phyloP scores from a whole-genome alignment of 1,284 basidiomycete genomes.

The Kalmanozyma brasiliensis region DNA sequence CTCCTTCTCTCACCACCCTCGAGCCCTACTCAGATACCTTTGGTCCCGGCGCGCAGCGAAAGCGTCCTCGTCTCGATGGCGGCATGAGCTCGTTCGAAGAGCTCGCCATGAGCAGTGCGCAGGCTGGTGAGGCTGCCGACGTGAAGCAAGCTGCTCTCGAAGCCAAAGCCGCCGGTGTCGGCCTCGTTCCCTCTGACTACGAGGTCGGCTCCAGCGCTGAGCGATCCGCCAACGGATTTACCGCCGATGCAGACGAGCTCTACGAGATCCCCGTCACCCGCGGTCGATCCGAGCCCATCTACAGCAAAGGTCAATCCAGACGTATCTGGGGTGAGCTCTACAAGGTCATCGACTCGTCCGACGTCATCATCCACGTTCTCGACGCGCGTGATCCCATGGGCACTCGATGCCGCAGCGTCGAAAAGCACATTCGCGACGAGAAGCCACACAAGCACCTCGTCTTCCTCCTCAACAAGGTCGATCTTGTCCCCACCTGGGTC shows the following conservation, averaged over 20 bases:
- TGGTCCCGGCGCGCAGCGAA: slow-evolving; percentile 65
- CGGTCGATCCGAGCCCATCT: slow-evolving; percentile 65
- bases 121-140: slow-evolving; percentile 53
- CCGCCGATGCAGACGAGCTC: slow-evolving; percentile 55
- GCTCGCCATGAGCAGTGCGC: slow-evolving; percentile 56
- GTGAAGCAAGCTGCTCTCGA: slow-evolving; percentile 51
- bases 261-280: slow-evolving; percentile 64
- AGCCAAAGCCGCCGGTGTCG: slow-evolving; percentile 58
- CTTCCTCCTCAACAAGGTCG: slow-evolving; percentile 97
- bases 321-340: slow-evolving; percentile 97
- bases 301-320: slow-evolving; percentile 66
- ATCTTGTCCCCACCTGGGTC: slow-evolving; percentile 98
- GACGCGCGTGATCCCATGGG: slow-evolving; percentile 96
- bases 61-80: slow-evolving; percentile 65
- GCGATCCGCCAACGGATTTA: slow-evolving; percentile 58
- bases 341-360: slow-evolving; percentile 99
- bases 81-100: slow-evolving; percentile 63
- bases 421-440: slow-evolving; percentile 93
- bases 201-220: slow-evolving; percentile 59
- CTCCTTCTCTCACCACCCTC: slow-evolving; percentile 59
- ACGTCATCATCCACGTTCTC: slow-evolving; percentile 93
- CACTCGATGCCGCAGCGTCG: slow-evolving; percentile 94
- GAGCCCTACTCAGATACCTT: slow-evolving; percentile 65
- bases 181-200: slow-evolving; percentile 63
- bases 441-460: slow-evolving; percentile 98